phyloP scores from a whole-genome alignment of 106 monocot species.

The Apostasia shenzhenica region DNA sequence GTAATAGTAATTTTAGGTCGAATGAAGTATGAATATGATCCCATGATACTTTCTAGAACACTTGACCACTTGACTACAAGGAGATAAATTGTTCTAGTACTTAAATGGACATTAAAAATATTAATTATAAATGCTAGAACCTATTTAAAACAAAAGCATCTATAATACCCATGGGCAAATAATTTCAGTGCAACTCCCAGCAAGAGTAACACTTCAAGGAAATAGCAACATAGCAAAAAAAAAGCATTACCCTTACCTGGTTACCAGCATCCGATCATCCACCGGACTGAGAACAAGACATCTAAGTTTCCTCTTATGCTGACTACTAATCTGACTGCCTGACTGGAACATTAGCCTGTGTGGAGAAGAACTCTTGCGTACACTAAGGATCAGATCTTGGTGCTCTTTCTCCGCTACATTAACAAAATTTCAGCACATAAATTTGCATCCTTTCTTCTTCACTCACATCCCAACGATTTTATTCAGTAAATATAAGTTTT shows the following conservation, averaged over 20 bases:
- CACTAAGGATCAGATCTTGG: conserved; percentile 47
- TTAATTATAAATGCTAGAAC: too few species aligned
- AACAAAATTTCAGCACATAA: background rate
- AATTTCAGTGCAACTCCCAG: too few species aligned
- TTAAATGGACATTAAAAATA: too few species aligned
- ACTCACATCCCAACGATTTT: background rate
- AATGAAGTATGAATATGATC: too few species aligned
- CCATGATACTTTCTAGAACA: too few species aligned
- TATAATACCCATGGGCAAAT: too few species aligned
- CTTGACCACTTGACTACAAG: too few species aligned
- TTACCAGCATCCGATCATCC: conserved; percentile 51
- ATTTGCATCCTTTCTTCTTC: background rate
- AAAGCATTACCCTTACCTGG: conserved; percentile 34
- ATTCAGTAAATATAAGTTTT: background rate
- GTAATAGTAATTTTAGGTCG: too few species aligned
- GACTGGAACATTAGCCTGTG: conserved; percentile 20
- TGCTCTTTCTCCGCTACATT: conserved; percentile 37
- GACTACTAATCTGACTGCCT: conserved; percentile 34
- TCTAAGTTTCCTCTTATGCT: conserved; percentile 77
- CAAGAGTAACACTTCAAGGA: too few species aligned
- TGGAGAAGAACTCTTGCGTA: conserved; percentile 35
- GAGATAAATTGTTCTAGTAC: too few species aligned
- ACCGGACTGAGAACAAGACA: conserved; percentile 49
- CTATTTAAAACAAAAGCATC: too few species aligned
- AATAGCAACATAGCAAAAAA: too few species aligned